Percentiles rank a stretch among this genome's conserved stretches.
phyloP scores from a whole-genome alignment of 371 early-diverging fungal genomes.

The Apophysomyces variabilis region DNA sequence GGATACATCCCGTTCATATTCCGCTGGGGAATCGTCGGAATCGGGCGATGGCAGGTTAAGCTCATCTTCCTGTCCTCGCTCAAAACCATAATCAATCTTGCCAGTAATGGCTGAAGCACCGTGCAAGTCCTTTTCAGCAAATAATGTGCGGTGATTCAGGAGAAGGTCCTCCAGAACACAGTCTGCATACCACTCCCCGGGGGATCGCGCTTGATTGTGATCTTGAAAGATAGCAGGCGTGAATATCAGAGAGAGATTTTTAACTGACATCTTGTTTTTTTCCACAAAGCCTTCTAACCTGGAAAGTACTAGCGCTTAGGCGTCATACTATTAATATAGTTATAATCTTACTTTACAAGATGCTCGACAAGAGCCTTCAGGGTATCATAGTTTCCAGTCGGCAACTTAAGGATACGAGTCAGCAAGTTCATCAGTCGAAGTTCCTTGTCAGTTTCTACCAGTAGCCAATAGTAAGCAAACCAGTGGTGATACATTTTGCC shows the following conservation, averaged over 20 bases:
- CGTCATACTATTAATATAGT: neutral
- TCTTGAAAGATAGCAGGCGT: slow-evolving; percentile 69
- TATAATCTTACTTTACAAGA: slow-evolving; percentile 47
- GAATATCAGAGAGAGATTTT: slow-evolving; percentile 60
- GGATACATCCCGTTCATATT: neutral
- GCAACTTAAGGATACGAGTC: slow-evolving; percentile 53
- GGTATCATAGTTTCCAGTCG: slow-evolving; percentile 62
- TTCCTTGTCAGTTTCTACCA: slow-evolving; percentile 40
- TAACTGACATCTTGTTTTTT: slow-evolving; percentile 65
- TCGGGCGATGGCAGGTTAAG: neutral
- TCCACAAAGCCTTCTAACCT: slow-evolving; percentile 49
- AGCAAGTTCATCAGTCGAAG: slow-evolving; percentile 55
- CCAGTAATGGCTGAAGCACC: slow-evolving; percentile 54
- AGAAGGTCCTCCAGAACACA: slow-evolving; percentile 56
- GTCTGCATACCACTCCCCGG: slow-evolving; percentile 52
- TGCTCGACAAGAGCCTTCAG: slow-evolving; percentile 58
- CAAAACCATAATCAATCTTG: slow-evolving; percentile 49
- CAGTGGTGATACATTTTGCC: neutral
- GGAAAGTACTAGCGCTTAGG: neutral
- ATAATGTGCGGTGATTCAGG: slow-evolving; percentile 38
- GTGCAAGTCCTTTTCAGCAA: slow-evolving; percentile 51
- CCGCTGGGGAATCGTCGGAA: neutral
- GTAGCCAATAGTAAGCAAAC: neutral
- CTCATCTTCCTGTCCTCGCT: slow-evolving; percentile 13
- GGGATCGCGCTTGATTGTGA: slow-evolving; percentile 50